A percentile compares a stretch with the other conserved stretches of the same genome.
Conservation (phyloP, 345 rosid species). For the Cardamine resedifolia region DNA sequence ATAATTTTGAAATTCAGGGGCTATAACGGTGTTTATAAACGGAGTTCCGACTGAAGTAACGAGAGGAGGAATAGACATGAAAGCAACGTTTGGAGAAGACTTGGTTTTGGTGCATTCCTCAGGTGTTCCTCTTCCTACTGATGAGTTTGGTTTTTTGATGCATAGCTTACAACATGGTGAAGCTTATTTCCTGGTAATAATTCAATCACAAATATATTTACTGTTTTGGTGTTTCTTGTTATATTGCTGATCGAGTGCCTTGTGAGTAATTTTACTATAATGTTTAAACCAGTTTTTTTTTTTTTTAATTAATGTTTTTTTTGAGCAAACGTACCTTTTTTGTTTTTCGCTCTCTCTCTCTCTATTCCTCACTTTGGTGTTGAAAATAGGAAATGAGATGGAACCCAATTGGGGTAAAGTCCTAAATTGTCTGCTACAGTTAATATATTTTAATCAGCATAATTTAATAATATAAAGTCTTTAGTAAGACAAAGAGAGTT, state of each 20-base stretch:
- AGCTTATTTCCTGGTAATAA: conserved; percentile 89
- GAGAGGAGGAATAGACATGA: conserved; percentile 76
- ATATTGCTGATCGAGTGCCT: conserved; percentile 16
- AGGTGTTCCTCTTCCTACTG: conserved; percentile 68
- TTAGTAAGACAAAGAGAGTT: conserved; percentile 17
- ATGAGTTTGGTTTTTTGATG: conserved; percentile 73
- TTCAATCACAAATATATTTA: background rate
- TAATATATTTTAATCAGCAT: conserved; percentile 7
- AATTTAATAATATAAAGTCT: conserved; percentile 2
- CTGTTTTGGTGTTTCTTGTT: background rate
- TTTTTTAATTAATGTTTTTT: background rate
- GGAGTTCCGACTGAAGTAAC: conserved; percentile 81
- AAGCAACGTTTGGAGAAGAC: conserved; percentile 75
- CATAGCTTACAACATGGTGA: conserved; percentile 88
- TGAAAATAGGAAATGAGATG: conserved; percentile 36
- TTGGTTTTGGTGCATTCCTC: conserved; percentile 70
- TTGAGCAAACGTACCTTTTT: background rate
- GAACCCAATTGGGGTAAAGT: conserved; percentile 39
- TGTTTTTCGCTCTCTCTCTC: background rate
- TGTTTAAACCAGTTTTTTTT: background rate
- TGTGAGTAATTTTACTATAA: conserved; percentile 2
- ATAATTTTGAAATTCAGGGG: conserved; percentile 43
- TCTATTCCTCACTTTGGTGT: conserved; percentile 17
- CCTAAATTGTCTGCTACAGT: conserved; percentile 40
- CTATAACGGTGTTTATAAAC: conserved; percentile 75